Percentiles rank a stretch among this genome's conserved stretches.
Evolutionary conservation across 2,329 filamentous ascomycete species (phyloP).

Genomic region (Fusarium tuaranense): DNA sequence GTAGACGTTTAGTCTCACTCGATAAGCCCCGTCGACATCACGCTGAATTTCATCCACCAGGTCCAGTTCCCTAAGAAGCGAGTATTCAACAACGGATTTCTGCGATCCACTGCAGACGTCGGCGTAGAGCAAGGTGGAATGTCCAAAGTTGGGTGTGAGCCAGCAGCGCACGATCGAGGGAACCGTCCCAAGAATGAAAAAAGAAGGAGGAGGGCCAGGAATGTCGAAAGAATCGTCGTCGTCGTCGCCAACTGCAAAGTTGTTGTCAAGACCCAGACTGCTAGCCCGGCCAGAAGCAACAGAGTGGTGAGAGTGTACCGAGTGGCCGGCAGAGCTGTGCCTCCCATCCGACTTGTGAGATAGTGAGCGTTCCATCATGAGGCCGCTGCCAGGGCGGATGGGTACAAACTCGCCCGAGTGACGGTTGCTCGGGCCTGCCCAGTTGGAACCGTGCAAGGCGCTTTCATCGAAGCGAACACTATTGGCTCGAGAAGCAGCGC

Average conservation of each 20-base stretch:
- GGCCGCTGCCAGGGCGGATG: conserved; percentile 80
- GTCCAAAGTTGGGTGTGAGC: conserved; percentile 91
- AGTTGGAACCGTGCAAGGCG: conserved; percentile 87
- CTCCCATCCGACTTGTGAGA: conserved; percentile 97
- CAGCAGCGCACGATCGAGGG: conserved; percentile 97
- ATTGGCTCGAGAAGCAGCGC: conserved; percentile 91
- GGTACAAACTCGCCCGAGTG: conserved; percentile 87
- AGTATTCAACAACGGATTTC: conserved; percentile 82
- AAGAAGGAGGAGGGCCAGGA: conserved; percentile 81
- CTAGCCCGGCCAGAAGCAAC: conserved; percentile 84
- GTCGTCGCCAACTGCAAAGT: conserved; percentile 70
- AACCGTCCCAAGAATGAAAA: conserved; percentile 88
- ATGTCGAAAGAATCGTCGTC: conserved; percentile 78
- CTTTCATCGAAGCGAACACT: conserved; percentile 98
- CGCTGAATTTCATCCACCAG: conserved; percentile 74
- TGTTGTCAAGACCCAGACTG: conserved; percentile 85
- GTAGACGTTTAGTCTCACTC: conserved; percentile 84
- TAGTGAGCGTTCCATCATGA: conserved; percentile 90
- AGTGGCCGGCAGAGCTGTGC: conserved; percentile 92
- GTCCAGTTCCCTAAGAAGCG: conserved; percentile 80
- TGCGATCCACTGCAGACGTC: conserved; percentile 93
- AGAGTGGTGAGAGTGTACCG: conserved; percentile 75
- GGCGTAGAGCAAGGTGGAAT: conserved; percentile 89
- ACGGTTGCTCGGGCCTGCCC: conserved; percentile 81
- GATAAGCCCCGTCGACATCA: conserved; percentile 73